Conservation (phyloP, 2,329 filamentous ascomycete species). For the Penicillium sumatraense region DNA sequence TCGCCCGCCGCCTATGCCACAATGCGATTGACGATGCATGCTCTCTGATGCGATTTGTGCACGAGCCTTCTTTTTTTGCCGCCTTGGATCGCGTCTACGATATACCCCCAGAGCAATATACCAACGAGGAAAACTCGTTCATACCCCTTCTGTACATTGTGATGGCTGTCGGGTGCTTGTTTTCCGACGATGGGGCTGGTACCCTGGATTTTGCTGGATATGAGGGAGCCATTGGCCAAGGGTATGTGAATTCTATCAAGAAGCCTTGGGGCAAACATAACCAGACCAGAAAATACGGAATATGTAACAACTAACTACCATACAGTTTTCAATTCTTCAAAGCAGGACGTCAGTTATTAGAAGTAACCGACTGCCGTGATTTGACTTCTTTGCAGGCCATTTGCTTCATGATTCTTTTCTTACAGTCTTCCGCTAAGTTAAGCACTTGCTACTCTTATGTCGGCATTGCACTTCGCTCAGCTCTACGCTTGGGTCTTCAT, state of each 20-base stretch:
- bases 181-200: constrained; percentile 62
- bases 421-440: constrained; percentile 78
- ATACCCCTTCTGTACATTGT: constrained; percentile 73
- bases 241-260: constrained; percentile 45
- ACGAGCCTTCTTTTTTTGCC: constrained; percentile 79
- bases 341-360: constrained; percentile 67
- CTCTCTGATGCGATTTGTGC: constrained; percentile 72
- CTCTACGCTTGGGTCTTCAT: constrained; percentile 78
- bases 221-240: constrained; percentile 58
- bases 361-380: constrained; percentile 69
- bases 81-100: constrained; percentile 79
- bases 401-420: constrained; percentile 78
- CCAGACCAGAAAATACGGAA: no score
- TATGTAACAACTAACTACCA: not conserved
- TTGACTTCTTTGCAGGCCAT: constrained; percentile 75
- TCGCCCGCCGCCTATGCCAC: constrained; percentile 61
- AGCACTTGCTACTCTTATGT: constrained; percentile 81
- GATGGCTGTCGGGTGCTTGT: constrained; percentile 74
- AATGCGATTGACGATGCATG: constrained; percentile 67
- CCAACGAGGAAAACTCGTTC: constrained; percentile 68
- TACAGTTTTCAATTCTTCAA: constrained; percentile 75
- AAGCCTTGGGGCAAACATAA: not conserved
- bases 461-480: constrained; percentile 75
- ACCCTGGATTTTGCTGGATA: constrained; percentile 53
- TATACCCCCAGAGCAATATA: constrained; percentile 64